A percentile compares a stretch with the other conserved stretches of the same genome.
phyloP scores from a whole-genome alignment of 2,329 filamentous ascomycete genomes.

The Fusarium avenaceum region DNA sequence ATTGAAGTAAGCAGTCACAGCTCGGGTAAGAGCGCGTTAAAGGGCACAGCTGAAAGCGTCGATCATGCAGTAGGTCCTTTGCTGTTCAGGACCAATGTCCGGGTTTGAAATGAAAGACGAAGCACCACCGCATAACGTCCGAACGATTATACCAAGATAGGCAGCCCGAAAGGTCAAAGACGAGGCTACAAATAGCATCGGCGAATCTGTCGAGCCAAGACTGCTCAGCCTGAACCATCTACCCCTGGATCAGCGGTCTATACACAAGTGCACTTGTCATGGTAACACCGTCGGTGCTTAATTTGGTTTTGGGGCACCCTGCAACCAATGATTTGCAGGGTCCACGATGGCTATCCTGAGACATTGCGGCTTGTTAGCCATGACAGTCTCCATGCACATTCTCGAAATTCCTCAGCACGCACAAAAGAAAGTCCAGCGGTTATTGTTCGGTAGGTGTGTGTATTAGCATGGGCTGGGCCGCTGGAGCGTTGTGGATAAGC shows the following conservation, averaged over 20 bases:
- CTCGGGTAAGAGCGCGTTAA: conserved; percentile 2
- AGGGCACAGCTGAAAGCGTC: conserved; percentile 13
- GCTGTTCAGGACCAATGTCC: conserved; percentile 1
- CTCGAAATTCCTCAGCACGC: conserved; percentile 15
- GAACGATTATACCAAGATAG: conserved; percentile 33
- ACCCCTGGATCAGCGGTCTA: conserved; percentile 48
- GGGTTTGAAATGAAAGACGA: conserved; percentile 19
- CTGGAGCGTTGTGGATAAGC: conserved; percentile 39
- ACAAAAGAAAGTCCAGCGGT: conserved; percentile 26
- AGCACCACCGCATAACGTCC: conserved; percentile 28
- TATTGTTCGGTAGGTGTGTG: conserved; percentile 18
- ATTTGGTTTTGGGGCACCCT: conserved; percentile 37
- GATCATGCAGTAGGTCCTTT: conserved; percentile 6
- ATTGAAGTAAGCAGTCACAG: conserved; percentile 30
- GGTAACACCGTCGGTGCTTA: conserved; percentile 43
- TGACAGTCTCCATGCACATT: conserved; percentile 13
- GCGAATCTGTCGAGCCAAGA: conserved; percentile 45
- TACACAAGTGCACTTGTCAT: conserved; percentile 34
- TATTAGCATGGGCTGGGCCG: conserved; percentile 17
- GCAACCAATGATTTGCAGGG: conserved; percentile 44
- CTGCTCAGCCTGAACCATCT: conserved; percentile 30
- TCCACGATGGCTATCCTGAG: conserved; percentile 35
- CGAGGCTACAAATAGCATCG: conserved; percentile 39
- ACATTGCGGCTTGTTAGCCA: conserved; percentile 17
- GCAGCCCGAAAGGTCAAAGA: conserved; percentile 23